phyloP scores from a whole-genome alignment of 2,329 filamentous ascomycete genomes.

The Aspergillus latus region DNA sequence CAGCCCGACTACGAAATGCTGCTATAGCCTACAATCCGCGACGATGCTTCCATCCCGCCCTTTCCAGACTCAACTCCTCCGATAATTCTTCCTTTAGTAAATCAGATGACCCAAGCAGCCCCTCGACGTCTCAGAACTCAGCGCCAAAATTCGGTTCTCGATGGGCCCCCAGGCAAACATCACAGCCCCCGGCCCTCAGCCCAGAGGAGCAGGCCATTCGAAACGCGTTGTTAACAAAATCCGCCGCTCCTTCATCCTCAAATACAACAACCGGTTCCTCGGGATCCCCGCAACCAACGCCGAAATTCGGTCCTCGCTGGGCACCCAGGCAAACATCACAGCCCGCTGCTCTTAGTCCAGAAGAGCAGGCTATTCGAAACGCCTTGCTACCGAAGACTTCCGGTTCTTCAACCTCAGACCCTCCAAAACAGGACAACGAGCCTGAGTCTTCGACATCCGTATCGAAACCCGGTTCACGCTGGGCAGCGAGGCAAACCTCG shows the following conservation, averaged over 20 bases:
- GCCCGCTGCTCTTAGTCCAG: neutral
- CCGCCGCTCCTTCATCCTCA: neutral
- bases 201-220: constrained; percentile 35
- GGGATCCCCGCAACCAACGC: too few species aligned
- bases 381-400: neutral
- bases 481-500: neutral
- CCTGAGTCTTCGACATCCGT: neutral
- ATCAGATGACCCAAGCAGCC: constrained; percentile 6
- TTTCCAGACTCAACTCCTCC: constrained; percentile 28
- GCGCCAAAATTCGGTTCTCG: constrained; percentile 32
- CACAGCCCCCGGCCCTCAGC: constrained; percentile 27
- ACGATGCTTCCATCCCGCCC: constrained; percentile 38
- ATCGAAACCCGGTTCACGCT: neutral
- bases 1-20: constrained; percentile 29
- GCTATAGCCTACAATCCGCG: constrained; percentile 25
- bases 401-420: neutral
- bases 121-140: constrained; percentile 6
- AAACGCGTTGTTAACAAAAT: constrained; percentile 26
- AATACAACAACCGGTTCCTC: neutral
- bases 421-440: neutral
- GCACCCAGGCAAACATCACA: neutral
- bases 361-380: neutral
- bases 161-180: constrained; percentile 19
- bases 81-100: constrained; percentile 27
- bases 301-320: neutral